Base-by-base conservation (phyloP, 805 yeast genomes). In the Starmerella apis region DNA sequence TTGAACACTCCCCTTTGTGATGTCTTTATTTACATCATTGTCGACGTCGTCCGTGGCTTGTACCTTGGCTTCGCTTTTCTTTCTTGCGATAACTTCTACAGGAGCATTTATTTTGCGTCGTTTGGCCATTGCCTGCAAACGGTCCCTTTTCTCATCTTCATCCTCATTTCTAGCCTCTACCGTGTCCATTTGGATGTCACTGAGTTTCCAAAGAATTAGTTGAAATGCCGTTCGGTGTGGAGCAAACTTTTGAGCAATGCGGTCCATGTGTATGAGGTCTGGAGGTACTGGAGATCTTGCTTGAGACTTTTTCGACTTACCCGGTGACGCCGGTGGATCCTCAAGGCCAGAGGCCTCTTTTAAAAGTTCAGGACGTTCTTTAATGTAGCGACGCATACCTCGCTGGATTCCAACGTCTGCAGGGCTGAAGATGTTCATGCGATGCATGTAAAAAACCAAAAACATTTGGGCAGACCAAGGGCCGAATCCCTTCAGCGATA, bases 401-500 rank as follows among this genome's bases (percentile, higher is more conserved):
- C 94, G 69, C 28, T 88, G 86, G 2, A 88, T 76, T 1, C 96
- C 96, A 43, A 88, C 66, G 65, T 88, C 96, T 18, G 80, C 85
- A 4, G 76, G 68, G 4, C 92, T 81, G 63, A 86, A 86, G 0
- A 85, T 77, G 62, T 88, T 80, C 61, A 76, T 61, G 50, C 84
- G 72, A 23, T 73, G 73, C 41, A 87, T 66, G 1, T 83, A 82
- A 61, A 86, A 86, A 20, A 81, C 61, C 16, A 84, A 65, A 64
- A 86, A 88, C 95, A 88, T 88, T 48, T 82, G 83, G 0, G 92
- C 88, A 4, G 87, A 78, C 97, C 97, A 88, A 1, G 70, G 68
- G 14, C 70, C 70, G 25, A 66, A 55, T 1, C 70, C 70, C 43
- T 63, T 61, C 14, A 64, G 43, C 2, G 59, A 52, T 4, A 63